Conservation (phyloP, 1,284 basidiomycete species). For the Cystobasidium slooffiae region DNA sequence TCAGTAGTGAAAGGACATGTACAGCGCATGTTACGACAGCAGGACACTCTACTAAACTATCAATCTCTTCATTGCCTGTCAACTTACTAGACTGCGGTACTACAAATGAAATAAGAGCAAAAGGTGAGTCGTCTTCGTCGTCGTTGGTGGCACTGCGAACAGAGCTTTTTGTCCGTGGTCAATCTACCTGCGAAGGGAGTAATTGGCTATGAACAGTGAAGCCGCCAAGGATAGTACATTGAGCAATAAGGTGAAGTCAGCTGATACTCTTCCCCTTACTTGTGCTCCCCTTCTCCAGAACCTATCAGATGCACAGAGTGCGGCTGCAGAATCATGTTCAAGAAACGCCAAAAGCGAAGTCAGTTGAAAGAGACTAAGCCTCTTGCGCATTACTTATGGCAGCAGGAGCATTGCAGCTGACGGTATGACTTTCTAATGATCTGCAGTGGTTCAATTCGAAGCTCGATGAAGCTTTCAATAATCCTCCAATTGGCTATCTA, state of each 20-base stretch:
- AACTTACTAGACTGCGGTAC: constrained; percentile 33
- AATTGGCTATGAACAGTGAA: too few species aligned
- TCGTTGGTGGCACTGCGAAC: background rate
- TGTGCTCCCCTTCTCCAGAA: constrained; percentile 61
- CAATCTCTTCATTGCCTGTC: background rate
- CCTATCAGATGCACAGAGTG: constrained; percentile 96
- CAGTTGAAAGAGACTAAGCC: constrained; percentile 57
- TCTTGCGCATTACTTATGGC: background rate
- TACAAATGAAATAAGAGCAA: constrained; percentile 37
- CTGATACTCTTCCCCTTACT: background rate
- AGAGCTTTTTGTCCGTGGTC: background rate
- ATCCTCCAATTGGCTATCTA: background rate
- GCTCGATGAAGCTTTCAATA: constrained; percentile 20
- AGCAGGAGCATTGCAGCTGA: background rate
- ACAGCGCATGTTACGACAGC: background rate
- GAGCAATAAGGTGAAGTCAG: background rate
- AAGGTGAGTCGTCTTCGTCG: constrained; percentile 10
- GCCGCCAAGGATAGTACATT: too few species aligned
- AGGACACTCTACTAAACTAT: background rate
- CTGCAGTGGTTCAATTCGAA: constrained; percentile 43
- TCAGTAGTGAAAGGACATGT: background rate
- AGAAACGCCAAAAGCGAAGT: constrained; percentile 95
- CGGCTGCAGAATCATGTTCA: constrained; percentile 99
- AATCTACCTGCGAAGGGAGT: background rate
- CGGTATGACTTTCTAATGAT: background rate